A percentile compares a stretch with the other conserved stretches of the same genome.
These are phyloP conservation scores for Puccinia polysora DNA, from an alignment of 1,284 basidiomycete species.

Conservation along the genomic window DNA sequence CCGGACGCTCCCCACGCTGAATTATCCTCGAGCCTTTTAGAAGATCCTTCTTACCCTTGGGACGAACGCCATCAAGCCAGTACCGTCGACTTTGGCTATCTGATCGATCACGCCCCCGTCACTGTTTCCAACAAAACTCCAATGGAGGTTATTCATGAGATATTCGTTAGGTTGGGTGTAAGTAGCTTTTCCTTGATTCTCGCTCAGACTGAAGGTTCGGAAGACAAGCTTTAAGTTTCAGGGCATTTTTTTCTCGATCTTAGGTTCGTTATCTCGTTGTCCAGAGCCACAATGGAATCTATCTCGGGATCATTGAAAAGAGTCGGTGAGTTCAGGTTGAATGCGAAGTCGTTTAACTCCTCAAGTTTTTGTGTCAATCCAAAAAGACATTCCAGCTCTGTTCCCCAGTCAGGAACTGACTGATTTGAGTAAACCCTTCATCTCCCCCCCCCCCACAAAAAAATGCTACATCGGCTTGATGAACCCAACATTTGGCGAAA, in stretches of 20 bases:
- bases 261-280: conserved; percentile 37
- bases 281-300: conserved; percentile 27
- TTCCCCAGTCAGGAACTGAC: no score
- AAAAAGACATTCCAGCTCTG: no score
- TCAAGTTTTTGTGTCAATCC: no score
- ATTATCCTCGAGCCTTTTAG: no score
- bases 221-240: neutral
- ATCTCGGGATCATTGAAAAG: conserved; percentile 34
- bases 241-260: neutral
- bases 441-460: no score
- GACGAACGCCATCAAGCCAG: neutral
- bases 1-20: neutral
- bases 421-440: no score
- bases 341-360: no score
- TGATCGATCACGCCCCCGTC: conserved; percentile 34
- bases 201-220: neutral
- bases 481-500: no score
- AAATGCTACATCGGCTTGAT: no score
- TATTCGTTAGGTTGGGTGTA: conserved; percentile 38
- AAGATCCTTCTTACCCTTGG: neutral
- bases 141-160: conserved; percentile 37
- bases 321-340: no score
- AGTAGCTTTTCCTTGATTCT: neutral
- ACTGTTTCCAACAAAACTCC: conserved; percentile 18
- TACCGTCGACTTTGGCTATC: conserved; percentile 20